Percentiles rank a stretch among this genome's conserved stretches.
phyloP scores from a whole-genome alignment of 805 yeast genomes.

The Candida bentonensis region DNA sequence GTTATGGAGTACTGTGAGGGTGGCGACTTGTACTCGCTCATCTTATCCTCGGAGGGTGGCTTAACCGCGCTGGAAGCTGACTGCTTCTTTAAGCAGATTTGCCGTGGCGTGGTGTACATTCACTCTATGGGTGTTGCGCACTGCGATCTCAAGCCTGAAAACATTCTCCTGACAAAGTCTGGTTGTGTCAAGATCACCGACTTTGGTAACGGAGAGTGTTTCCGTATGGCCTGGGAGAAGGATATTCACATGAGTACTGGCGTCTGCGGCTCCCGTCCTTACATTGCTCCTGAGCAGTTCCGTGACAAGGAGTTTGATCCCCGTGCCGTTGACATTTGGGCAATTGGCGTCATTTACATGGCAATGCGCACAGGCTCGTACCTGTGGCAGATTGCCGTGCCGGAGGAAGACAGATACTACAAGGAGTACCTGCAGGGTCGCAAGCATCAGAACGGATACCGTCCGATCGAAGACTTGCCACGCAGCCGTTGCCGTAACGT shows the following conservation, averaged over 20 bases:
- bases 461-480: slow-evolving; percentile 74
- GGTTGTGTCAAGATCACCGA: slow-evolving; percentile 64
- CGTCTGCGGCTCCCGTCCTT: slow-evolving; percentile 75
- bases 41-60: slow-evolving; percentile 36
- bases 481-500: slow-evolving; percentile 85
- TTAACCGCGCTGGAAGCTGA: slow-evolving; percentile 60
- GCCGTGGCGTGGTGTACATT: slow-evolving; percentile 70
- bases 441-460: slow-evolving; percentile 72
- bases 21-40: slow-evolving; percentile 57
- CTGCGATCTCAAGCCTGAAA: slow-evolving; percentile 87
- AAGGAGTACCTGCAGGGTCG: slow-evolving; percentile 59
- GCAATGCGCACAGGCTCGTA: slow-evolving; percentile 85
- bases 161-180: slow-evolving; percentile 48
- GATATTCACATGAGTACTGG: slow-evolving; percentile 52
- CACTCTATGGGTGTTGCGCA: slow-evolving; percentile 87
- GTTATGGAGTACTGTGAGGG: slow-evolving; percentile 93
- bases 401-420: slow-evolving; percentile 65
- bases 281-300: slow-evolving; percentile 84
- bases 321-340: slow-evolving; percentile 74
- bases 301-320: slow-evolving; percentile 47
- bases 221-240: slow-evolving; percentile 76
- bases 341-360: slow-evolving; percentile 63
- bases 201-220: slow-evolving; percentile 83
- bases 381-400: slow-evolving; percentile 69
- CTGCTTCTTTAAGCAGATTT: slow-evolving; percentile 74